phyloP scores from a whole-genome alignment of 1,139 yeast species.

The Protomyces gravidus region DNA sequence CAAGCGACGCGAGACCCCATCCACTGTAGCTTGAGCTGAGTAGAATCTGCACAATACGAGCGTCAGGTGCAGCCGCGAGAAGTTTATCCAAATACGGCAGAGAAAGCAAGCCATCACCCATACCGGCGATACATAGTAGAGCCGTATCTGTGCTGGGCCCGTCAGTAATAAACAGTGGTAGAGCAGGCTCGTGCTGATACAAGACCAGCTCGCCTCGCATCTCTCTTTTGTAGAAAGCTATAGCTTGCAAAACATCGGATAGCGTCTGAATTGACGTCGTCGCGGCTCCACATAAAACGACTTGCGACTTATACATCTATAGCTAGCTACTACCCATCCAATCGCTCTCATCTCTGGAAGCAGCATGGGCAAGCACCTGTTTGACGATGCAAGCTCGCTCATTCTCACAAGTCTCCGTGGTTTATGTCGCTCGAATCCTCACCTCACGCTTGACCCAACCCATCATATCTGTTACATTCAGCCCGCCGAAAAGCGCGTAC shows the following conservation, averaged over 20 bases:
- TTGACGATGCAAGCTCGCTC: slow-evolving; percentile 31
- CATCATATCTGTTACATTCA: slow-evolving; percentile 32
- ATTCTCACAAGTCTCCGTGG: slow-evolving; percentile 34
- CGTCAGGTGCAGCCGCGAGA: not conserved
- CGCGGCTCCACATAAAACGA: too few species aligned
- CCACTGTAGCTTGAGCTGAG: not conserved
- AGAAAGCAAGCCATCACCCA: not conserved
- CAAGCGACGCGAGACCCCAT: not conserved
- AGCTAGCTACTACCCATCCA: too few species aligned
- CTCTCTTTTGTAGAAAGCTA: not conserved
- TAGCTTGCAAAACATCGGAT: too few species aligned
- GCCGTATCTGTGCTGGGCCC: not conserved
- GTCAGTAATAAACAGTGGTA: not conserved
- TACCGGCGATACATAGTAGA: not conserved
- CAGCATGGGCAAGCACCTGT: slow-evolving; percentile 32
- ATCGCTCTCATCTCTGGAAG: too few species aligned
- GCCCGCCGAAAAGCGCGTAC: slow-evolving; percentile 44
- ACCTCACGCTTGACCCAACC: slow-evolving; percentile 31
- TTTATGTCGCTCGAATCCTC: slow-evolving; percentile 32
- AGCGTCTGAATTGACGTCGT: too few species aligned
- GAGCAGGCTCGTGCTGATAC: not conserved
- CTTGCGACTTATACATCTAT: too few species aligned
- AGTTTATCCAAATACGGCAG: not conserved
- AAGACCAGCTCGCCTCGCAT: not conserved
- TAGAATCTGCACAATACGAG: not conserved